Evolutionary conservation across 2,329 filamentous ascomycete species (phyloP), one percentile per base, ranked within the genome.

Genomic region (Lizonia empirigonia): DNA sequence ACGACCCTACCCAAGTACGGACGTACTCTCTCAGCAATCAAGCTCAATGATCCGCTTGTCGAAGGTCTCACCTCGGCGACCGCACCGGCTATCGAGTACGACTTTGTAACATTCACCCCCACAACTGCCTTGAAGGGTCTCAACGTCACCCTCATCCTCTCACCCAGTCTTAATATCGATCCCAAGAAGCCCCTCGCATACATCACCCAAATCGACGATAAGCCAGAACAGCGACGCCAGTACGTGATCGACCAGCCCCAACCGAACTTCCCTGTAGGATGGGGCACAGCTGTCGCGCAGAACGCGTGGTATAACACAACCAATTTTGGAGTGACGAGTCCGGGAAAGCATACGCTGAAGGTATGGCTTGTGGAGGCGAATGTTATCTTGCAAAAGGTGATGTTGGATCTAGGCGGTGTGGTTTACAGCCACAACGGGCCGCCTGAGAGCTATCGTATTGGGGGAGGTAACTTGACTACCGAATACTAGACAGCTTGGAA

Each of bases 181-280:
- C 80, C 81, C 1, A 68, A 72, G 18, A 71, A 74, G 1, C 77
- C 74, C 2, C 78, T 85, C 64, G 73, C 73, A 5, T 84, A 81
- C 55, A 77, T 81, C 4, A 67, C 82, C 2, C 74, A 77, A 5
- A 64, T 84, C 13, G 77, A 82, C 37, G 72, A 76, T 19, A 60
- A 63, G 27, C 57, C 63, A 1, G 68, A 71, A 3, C 62, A 76
- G 22, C 63, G 78, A 1, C 69, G 76, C 3, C 68, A 77, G 36
- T 77, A 75, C 19, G 73, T 78, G 3, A 74, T 73, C 7, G 72
- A 77, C 20, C 74, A 73, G 37, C 64, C 67, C 18, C 50, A 77
- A 73, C 52, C 74, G 64, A 53, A 70, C 26, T 71, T 72, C 55
- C 81, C 82, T 1, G 74, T 74, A 0, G 76, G 75, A 6, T 84